These are phyloP conservation scores for Wallemia mellicola DNA, from an alignment of 1,284 basidiomycete species.

Conservation along the genomic window DNA sequence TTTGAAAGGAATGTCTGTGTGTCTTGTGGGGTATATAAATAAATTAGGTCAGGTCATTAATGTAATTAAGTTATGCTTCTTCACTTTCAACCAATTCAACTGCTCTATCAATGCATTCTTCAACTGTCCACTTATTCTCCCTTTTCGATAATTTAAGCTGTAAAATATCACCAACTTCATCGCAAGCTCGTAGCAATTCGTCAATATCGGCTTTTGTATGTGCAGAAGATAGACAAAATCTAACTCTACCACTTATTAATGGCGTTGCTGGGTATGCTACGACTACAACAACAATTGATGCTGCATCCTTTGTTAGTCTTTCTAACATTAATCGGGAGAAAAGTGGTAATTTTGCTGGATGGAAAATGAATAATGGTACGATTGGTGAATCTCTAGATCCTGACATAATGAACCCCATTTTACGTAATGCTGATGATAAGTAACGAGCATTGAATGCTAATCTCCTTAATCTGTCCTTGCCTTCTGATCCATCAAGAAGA, in stretches of 20 bases:
- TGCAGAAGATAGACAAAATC: slow-evolving; percentile 78
- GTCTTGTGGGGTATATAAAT: neutral
- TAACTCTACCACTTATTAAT: slow-evolving; percentile 57
- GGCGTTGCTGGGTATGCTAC: slow-evolving; percentile 66
- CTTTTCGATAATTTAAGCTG: slow-evolving; percentile 25
- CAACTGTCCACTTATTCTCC: slow-evolving; percentile 55
- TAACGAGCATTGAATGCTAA: slow-evolving; percentile 89
- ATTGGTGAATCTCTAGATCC: slow-evolving; percentile 76
- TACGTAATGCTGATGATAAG: slow-evolving; percentile 54
- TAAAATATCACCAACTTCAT: slow-evolving; percentile 66
- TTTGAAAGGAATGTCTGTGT: neutral
- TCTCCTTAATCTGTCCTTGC: slow-evolving; percentile 45
- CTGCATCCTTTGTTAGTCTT: slow-evolving; percentile 24
- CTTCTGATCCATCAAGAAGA: slow-evolving; percentile 53
- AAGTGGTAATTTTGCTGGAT: slow-evolving; percentile 70
- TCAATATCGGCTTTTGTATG: slow-evolving; percentile 97
- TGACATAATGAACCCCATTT: slow-evolving; percentile 90
- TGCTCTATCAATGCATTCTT: slow-evolving; percentile 42
- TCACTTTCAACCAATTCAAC: slow-evolving; percentile 33
- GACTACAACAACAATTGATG: slow-evolving; percentile 57
- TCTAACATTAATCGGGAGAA: slow-evolving; percentile 71
- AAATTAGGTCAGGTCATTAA: neutral
- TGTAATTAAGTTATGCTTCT: slow-evolving; percentile 4
- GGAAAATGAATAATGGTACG: slow-evolving; percentile 71
- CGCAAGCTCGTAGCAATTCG: slow-evolving; percentile 50